Percentiles rank a stretch among this genome's conserved stretches.
Evolutionary conservation across 2,329 filamentous ascomycete genomes (phyloP).

Genomic region (Xylaria sp.): DNA sequence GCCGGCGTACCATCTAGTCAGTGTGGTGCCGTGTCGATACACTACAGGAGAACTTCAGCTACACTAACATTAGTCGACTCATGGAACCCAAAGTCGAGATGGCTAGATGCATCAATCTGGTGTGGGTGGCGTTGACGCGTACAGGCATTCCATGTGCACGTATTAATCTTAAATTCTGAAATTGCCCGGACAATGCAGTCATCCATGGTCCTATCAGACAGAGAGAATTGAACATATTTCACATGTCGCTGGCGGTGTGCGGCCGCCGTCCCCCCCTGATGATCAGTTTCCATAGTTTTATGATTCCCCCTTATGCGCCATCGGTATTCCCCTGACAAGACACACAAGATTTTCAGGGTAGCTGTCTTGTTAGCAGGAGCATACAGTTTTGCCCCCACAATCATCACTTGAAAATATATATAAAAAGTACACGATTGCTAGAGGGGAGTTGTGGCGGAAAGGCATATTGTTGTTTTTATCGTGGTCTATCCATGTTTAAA

Average conservation of each 20-base stretch:
- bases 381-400: constrained; percentile 1
- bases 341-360: constrained; percentile 12
- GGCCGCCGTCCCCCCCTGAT: constrained; percentile 17
- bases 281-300: constrained; percentile 27
- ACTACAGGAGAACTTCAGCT: constrained; percentile 19
- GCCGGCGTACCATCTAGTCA: constrained; percentile 9
- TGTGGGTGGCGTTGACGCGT: constrained; percentile 35
- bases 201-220: constrained; percentile 21
- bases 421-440: neutral
- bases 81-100: constrained; percentile 9
- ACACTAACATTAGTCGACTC: constrained; percentile 5
- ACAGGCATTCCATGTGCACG: constrained; percentile 16
- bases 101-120: constrained; percentile 18
- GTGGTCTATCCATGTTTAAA: constrained; percentile 5
- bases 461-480: constrained; percentile 10
- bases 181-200: constrained; percentile 25
- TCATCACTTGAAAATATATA: constrained; percentile 1
- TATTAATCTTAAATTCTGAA: constrained; percentile 36
- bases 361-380: constrained; percentile 4
- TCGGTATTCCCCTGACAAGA: constrained; percentile 26
- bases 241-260: constrained; percentile 36
- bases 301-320: constrained; percentile 25
- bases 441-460: neutral
- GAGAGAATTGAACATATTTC: constrained; percentile 10
- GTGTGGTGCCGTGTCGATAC: constrained; percentile 12